Conservation (phyloP, 2,329 filamentous ascomycete species). For the Dendrostoma leiphaemia region DNA sequence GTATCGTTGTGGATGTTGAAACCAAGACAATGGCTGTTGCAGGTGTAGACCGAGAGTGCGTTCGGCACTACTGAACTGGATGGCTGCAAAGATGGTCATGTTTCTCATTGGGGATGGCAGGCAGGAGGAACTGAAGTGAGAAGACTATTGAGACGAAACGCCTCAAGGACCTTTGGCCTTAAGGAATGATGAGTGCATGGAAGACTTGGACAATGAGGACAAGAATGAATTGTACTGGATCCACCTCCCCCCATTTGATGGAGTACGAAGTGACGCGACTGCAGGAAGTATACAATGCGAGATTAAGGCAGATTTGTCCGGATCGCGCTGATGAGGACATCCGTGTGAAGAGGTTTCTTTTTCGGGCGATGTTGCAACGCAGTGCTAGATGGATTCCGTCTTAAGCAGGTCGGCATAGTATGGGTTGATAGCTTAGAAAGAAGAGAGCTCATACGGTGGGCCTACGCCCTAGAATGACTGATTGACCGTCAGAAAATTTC, state of each 20-base stretch:
- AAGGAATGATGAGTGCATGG: background rate
- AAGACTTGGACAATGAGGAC: slow-evolving; percentile 35
- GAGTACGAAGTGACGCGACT: slow-evolving; percentile 39
- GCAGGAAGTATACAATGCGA: slow-evolving; percentile 30
- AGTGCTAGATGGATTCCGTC: slow-evolving; percentile 23
- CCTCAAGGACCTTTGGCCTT: background rate
- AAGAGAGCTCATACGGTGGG: slow-evolving; percentile 14
- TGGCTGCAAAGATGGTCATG: slow-evolving; percentile 29
- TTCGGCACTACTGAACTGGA: slow-evolving; percentile 40
- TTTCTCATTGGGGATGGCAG: slow-evolving; percentile 31
- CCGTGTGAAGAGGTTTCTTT: slow-evolving; percentile 32
- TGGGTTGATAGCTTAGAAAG: slow-evolving; percentile 24
- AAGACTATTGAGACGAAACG: slow-evolving; percentile 29
- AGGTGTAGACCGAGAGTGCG: slow-evolving; percentile 44
- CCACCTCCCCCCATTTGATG: slow-evolving; percentile 35
- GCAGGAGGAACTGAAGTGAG: slow-evolving; percentile 30
- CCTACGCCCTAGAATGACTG: background rate
- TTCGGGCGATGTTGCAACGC: slow-evolving; percentile 23
- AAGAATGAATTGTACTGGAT: slow-evolving; percentile 38
- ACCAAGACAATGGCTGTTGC: slow-evolving; percentile 35
- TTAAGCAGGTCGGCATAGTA: slow-evolving; percentile 22
- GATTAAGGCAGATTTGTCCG: slow-evolving; percentile 30
- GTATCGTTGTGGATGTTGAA: slow-evolving; percentile 38
- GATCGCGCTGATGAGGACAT: slow-evolving; percentile 30
- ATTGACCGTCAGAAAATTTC: no score